Conservation (phyloP, 2,329 filamentous ascomycete species). For the Mycosphaerelloides madeirae region DNA sequence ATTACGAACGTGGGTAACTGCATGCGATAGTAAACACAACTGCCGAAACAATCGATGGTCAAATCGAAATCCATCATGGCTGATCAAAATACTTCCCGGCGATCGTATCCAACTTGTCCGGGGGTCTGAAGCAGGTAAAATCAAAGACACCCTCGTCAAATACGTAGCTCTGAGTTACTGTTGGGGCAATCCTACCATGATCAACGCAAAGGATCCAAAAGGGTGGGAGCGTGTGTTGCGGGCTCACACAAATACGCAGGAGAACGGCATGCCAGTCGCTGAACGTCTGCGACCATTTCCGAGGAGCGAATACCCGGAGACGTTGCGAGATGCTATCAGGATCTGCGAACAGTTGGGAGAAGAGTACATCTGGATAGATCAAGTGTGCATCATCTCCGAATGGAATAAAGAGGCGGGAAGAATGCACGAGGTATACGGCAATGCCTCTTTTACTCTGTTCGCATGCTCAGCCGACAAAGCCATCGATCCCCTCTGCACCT, state of each 20-base stretch:
- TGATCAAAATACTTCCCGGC: neutral
- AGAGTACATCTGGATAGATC: conserved; percentile 3
- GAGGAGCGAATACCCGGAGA: neutral
- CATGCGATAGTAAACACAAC: neutral
- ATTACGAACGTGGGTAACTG: neutral
- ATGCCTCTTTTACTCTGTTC: conserved; percentile 6
- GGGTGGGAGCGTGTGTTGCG: neutral
- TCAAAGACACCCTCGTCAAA: neutral
- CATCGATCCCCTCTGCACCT: conserved; percentile 1
- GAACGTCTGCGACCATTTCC: neutral
- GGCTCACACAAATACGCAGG: neutral
- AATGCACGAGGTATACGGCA: conserved; percentile 11
- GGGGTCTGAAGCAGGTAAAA: neutral
- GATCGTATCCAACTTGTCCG: neutral
- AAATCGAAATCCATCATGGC: conserved; percentile 1
- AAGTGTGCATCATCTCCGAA: conserved; percentile 2
- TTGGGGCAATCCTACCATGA: neutral
- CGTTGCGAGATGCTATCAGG: conserved; percentile 3
- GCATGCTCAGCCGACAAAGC: conserved; percentile 1
- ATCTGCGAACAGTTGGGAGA: conserved; percentile 1
- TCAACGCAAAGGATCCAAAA: neutral
- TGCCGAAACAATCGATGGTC: conserved; percentile 1
- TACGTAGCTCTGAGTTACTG: conserved; percentile 7
- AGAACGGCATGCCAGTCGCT: neutral
- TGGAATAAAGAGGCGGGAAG: conserved; percentile 5